Evolutionary conservation across 2,329 filamentous ascomycete genomes (phyloP).

Genomic region (Monilinia polystroma): DNA sequence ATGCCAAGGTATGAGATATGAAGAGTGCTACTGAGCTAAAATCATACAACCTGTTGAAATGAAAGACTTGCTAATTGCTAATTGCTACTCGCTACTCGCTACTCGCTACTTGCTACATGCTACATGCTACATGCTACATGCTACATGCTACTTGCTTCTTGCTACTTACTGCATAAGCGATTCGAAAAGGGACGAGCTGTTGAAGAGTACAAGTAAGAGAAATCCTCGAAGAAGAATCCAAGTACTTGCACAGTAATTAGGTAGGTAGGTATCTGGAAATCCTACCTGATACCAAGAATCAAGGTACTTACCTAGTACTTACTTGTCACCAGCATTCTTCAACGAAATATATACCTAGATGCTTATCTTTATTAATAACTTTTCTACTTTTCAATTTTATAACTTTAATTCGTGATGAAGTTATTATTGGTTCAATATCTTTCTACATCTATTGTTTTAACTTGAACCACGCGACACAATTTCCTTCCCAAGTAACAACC

Average conservation of each 20-base stretch:
- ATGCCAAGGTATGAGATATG: no score
- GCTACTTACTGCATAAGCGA: background rate
- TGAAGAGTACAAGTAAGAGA: no score
- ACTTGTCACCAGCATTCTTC: background rate
- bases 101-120: no score
- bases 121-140: no score
- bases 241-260: no score
- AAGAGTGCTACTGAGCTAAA: no score
- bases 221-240: no score
- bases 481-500: conserved; percentile 1
- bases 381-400: background rate
- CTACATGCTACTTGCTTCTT: no score
- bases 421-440: conserved; percentile 7
- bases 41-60: no score
- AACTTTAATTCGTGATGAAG: conserved; percentile 15
- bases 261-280: background rate
- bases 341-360: background rate
- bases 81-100: no score
- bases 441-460: conserved; percentile 3
- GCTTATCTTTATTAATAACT: conserved; percentile 1
- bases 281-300: background rate
- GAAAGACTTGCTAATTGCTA: no score
- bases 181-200: background rate
- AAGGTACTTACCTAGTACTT: no score
- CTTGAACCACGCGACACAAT: conserved; percentile 17